Evolutionary conservation across 441 rosid genomes (phyloP).

Genomic region (Adansonia grandidieri): DNA sequence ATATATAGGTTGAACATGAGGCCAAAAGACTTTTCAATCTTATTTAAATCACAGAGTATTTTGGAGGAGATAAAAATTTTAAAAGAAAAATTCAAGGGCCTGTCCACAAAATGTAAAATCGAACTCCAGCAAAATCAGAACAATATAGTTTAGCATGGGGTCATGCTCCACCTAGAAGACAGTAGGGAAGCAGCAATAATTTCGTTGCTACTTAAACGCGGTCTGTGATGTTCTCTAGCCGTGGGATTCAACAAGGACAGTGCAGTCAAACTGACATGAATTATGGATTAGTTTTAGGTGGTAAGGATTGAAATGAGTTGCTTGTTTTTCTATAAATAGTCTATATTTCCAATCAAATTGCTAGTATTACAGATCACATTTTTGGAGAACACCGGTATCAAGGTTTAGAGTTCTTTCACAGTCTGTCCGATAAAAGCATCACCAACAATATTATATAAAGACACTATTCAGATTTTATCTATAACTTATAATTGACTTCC

Average conservation of each 20-base stretch:
- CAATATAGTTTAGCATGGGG: background rate
- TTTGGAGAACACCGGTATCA: background rate
- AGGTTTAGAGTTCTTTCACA: background rate
- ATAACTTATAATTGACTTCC: background rate
- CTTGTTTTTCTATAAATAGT: background rate
- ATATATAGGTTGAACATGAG: background rate
- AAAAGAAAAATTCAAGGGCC: background rate
- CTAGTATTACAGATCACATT: background rate
- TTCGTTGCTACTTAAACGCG: background rate
- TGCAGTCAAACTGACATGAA: background rate
- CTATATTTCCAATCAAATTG: background rate
- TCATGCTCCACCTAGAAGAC: background rate
- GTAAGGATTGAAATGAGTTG: slow-evolving; percentile 11
- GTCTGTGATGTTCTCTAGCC: background rate
- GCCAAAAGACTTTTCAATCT: background rate
- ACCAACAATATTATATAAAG: background rate
- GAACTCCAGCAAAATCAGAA: background rate
- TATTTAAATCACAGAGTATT: background rate
- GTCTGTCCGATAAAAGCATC: background rate
- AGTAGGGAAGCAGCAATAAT: background rate
- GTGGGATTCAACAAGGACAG: background rate
- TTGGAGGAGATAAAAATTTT: background rate
- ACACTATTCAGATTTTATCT: background rate
- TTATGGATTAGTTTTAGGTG: background rate
- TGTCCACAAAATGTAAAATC: background rate